phyloP scores from a whole-genome alignment of 1,284 basidiomycete genomes.

The Boletus mariae region DNA sequence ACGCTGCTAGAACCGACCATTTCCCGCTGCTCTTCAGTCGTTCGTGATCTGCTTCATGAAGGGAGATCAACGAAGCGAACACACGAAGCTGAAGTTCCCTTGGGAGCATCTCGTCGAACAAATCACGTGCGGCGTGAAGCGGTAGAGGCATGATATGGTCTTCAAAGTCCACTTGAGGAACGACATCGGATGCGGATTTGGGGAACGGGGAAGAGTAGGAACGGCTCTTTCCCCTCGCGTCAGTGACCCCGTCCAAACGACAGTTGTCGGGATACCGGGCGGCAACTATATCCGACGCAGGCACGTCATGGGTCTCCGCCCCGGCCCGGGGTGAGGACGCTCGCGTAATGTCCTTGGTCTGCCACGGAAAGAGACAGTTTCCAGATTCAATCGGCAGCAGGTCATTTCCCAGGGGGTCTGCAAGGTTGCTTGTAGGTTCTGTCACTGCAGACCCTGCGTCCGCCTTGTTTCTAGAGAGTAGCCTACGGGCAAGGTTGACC shows the following conservation, averaged over 20 bases:
- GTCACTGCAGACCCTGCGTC: conserved; percentile 14
- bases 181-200: conserved; percentile 51
- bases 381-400: conserved; percentile 27
- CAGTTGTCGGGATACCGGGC: conserved; percentile 13
- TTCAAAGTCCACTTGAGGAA: conserved; percentile 40
- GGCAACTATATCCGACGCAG: conserved; percentile 9
- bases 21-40: conserved; percentile 39
- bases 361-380: conserved; percentile 45
- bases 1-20: conserved; percentile 59
- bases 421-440: conserved; percentile 2
- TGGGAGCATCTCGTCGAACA: conserved; percentile 68
- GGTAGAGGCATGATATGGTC: conserved; percentile 51
- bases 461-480: conserved; percentile 45
- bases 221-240: conserved; percentile 49
- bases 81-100: conserved; percentile 72
- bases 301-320: conserved; percentile 25
- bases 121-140: conserved; percentile 40
- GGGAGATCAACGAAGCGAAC: conserved; percentile 48
- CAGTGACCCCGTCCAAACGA: conserved; percentile 14
- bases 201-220: conserved; percentile 64
- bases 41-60: conserved; percentile 54
- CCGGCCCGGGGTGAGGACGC: conserved; percentile 29
- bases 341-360: conserved; percentile 32
- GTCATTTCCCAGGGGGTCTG: conserved; percentile 9
- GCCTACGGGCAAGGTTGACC: conserved; percentile 52